Evolutionary conservation across 169 alveolate genomes (phyloP).

Genomic region (Babesia divergens): DNA sequence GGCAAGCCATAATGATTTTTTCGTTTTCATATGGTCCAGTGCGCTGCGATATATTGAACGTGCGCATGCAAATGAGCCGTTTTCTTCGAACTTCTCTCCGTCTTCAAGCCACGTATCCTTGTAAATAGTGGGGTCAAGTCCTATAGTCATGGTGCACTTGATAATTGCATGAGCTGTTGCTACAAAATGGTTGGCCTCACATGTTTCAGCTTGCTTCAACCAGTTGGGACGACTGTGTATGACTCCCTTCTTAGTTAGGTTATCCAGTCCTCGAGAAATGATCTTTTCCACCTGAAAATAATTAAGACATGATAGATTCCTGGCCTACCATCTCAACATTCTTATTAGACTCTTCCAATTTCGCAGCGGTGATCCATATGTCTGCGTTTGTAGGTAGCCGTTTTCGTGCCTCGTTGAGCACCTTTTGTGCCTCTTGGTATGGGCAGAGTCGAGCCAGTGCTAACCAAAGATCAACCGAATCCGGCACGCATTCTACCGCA

Average conservation of each 20-base stretch:
- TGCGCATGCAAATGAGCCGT: conserved; percentile 81
- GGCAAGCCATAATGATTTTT: conserved; percentile 89
- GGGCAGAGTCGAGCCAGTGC: conserved; percentile 95
- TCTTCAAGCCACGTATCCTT: conserved; percentile 76
- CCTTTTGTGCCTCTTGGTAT: conserved; percentile 94
- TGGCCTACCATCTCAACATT: conserved; percentile 66
- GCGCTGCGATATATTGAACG: conserved; percentile 85
- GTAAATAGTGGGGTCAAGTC: conserved; percentile 72
- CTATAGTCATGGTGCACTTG: conserved; percentile 75
- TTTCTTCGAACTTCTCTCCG: conserved; percentile 79
- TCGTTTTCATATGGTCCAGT: conserved; percentile 77
- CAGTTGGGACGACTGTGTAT: conserved; percentile 84
- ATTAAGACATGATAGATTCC: background rate
- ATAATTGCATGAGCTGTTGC: conserved; percentile 88
- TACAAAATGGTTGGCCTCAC: conserved; percentile 83
- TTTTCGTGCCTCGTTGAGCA: conserved; percentile 95
- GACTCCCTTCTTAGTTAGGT: conserved; percentile 80
- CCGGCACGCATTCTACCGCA: conserved; percentile 99
- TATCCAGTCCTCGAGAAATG: conserved; percentile 83
- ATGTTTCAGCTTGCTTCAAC: conserved; percentile 88
- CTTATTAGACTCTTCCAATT: conserved; percentile 93
- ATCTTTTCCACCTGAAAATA: conserved; percentile 71
- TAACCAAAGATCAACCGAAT: conserved; percentile 95
- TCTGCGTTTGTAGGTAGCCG: conserved; percentile 92
- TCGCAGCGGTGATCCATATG: conserved; percentile 96